Conservation (phyloP, 2,329 filamentous ascomycete species). For the Phyllosticta paracitricarpa region DNA sequence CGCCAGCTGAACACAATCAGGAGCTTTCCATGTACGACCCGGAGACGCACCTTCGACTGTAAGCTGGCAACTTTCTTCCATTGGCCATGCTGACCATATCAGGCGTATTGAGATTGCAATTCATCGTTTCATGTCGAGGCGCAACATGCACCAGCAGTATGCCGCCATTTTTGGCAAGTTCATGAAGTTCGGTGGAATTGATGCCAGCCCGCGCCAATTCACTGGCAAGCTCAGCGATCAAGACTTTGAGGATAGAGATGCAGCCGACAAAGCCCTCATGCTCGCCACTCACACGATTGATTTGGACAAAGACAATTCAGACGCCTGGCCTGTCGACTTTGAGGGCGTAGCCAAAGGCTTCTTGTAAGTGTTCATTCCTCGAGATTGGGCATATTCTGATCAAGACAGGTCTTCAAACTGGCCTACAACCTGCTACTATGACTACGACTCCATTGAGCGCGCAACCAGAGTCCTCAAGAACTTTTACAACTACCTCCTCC, state of each 20-base stretch:
- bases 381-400: neutral
- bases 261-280: constrained; percentile 53
- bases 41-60: constrained; percentile 34
- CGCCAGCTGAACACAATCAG: constrained; percentile 54
- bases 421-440: constrained; percentile 45
- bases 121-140: constrained; percentile 66
- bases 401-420: constrained; percentile 44
- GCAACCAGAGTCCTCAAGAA: constrained; percentile 64
- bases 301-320: constrained; percentile 35
- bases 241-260: constrained; percentile 52
- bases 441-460: constrained; percentile 42
- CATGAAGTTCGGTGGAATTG: constrained; percentile 72
- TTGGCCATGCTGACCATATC: neutral
- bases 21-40: constrained; percentile 60
- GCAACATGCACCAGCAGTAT: constrained; percentile 59
- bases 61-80: constrained; percentile 21
- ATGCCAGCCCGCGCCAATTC: constrained; percentile 52
- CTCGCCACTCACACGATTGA: constrained; percentile 53
- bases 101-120: constrained; percentile 73
- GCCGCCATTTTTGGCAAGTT: constrained; percentile 66
- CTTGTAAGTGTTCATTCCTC: constrained; percentile 44
- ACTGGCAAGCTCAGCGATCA: constrained; percentile 49
- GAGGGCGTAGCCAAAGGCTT: constrained; percentile 66
- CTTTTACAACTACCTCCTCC: constrained; percentile 78
- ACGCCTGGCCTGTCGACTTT: constrained; percentile 74